Percentiles rank a stretch among this genome's conserved stretches.
phyloP scores from a whole-genome alignment of 176 grass and related monocot species.

The Eremochloa ophiuroides region DNA sequence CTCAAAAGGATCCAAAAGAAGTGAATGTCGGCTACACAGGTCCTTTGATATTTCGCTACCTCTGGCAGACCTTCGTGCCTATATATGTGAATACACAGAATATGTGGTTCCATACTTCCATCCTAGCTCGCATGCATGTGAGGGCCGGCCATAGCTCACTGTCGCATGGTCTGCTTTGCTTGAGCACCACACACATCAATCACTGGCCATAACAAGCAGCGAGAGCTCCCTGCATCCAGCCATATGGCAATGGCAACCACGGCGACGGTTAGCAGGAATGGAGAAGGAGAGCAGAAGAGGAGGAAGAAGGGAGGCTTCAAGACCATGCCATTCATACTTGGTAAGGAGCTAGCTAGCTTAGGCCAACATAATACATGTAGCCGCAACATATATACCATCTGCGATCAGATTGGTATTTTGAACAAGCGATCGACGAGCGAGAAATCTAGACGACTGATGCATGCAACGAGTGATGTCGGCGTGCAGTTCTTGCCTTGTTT shows the following conservation, averaged over 20 bases:
- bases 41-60: no score
- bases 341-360: constrained; percentile 23
- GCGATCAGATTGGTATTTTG: background rate
- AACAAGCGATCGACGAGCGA: background rate
- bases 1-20: no score
- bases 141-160: background rate
- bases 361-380: background rate
- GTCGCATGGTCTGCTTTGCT: background rate
- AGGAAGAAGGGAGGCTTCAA: constrained; percentile 56
- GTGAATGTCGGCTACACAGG: no score
- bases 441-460: background rate
- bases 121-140: constrained; percentile 25
- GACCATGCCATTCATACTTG: constrained; percentile 84
- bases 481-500: background rate
- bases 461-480: background rate
- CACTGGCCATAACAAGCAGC: background rate
- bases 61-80: no score
- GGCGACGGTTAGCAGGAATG: background rate
- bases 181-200: background rate
- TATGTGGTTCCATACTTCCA: constrained; percentile 9
- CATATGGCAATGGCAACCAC: background rate
- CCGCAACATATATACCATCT: background rate
- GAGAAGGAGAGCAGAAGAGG: constrained; percentile 23
- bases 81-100: background rate
- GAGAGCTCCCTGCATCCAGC: background rate